Conservation (phyloP, 2,329 filamentous ascomycete genomes). For the Colletotrichum liriopes region DNA sequence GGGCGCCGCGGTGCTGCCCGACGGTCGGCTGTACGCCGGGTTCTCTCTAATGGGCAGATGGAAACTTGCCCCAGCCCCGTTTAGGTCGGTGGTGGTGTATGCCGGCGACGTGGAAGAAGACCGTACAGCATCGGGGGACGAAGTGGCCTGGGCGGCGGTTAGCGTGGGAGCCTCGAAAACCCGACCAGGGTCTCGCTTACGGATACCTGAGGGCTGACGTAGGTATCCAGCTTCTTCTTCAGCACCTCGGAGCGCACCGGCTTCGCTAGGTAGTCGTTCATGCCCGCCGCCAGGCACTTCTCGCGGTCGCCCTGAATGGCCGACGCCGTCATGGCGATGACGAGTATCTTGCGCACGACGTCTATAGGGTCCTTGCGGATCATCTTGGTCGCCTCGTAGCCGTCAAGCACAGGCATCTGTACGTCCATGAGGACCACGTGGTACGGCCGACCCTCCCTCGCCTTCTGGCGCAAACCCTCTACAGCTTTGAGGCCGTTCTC, state of each 20-base stretch:
- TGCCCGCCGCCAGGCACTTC: conserved; percentile 94
- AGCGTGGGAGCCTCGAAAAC: conserved; percentile 2
- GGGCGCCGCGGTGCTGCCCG: conserved; percentile 44
- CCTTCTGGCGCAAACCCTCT: conserved; percentile 83
- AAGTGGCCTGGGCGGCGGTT: conserved; percentile 16
- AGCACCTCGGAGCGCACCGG: conserved; percentile 92
- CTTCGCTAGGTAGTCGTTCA: conserved; percentile 98
- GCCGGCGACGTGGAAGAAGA: conserved; percentile 45
- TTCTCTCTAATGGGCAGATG: conserved; percentile 46
- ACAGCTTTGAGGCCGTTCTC: conserved; percentile 92
- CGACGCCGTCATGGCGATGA: conserved; percentile 97
- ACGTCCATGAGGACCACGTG: conserved; percentile 96
- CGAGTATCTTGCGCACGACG: conserved; percentile 84
- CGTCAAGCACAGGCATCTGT: conserved; percentile 94
- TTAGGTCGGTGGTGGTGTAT: conserved; percentile 40
- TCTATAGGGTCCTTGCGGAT: conserved; percentile 84
- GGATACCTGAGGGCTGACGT: conserved; percentile 58
- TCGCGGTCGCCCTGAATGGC: conserved; percentile 96
- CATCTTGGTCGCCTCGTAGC: conserved; percentile 90
- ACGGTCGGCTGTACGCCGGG: conserved; percentile 45
- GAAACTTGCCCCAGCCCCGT: conserved; percentile 39
- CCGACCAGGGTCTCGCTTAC: conserved; percentile 22
- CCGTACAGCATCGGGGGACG: conserved; percentile 20
- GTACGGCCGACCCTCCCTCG: conserved; percentile 81
- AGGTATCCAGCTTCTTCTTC: conserved; percentile 82